Conservation (phyloP, 2,329 filamentous ascomycete species). For the Parafenestella ontariensis region DNA sequence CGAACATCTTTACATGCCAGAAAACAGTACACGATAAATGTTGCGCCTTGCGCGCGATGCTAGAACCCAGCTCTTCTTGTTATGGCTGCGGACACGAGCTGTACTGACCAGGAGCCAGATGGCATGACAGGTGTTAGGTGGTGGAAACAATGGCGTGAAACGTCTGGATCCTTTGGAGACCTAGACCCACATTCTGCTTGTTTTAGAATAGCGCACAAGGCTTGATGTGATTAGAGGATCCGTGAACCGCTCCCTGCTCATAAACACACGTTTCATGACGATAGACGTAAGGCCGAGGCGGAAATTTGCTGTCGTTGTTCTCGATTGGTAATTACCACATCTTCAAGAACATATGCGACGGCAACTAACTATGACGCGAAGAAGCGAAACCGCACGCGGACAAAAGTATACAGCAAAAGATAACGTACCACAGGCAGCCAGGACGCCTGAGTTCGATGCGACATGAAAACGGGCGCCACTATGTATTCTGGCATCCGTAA, state of each 20-base stretch:
- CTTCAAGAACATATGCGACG: no score
- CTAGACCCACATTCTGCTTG: constrained; percentile 9
- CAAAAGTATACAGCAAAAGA: no score
- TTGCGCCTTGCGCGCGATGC: no score
- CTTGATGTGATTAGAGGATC: constrained; percentile 22
- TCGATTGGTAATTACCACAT: no score
- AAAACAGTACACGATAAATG: constrained; percentile 6
- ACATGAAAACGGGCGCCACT: no score
- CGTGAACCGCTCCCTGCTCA: constrained; percentile 19
- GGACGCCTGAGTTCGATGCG: no score
- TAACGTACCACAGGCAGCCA: no score
- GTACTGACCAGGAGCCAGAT: constrained; percentile 13
- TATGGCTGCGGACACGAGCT: constrained; percentile 12
- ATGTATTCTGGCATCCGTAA: no score
- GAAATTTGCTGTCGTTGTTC: constrained; percentile 4
- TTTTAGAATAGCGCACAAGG: constrained; percentile 7
- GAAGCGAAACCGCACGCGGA: no score
- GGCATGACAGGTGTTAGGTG: constrained; percentile 19
- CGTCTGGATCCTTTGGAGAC: constrained; percentile 14
- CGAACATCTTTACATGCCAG: no score
- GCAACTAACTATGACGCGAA: no score
- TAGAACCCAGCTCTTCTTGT: constrained; percentile 3
- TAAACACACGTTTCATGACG: constrained; percentile 23
- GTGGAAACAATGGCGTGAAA: constrained; percentile 27
- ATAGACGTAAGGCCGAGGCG: constrained; percentile 5